These are phyloP conservation scores for Pyrenochaeta sp. DNA, from an alignment of 2,329 filamentous ascomycete species.

Conservation along the genomic window DNA sequence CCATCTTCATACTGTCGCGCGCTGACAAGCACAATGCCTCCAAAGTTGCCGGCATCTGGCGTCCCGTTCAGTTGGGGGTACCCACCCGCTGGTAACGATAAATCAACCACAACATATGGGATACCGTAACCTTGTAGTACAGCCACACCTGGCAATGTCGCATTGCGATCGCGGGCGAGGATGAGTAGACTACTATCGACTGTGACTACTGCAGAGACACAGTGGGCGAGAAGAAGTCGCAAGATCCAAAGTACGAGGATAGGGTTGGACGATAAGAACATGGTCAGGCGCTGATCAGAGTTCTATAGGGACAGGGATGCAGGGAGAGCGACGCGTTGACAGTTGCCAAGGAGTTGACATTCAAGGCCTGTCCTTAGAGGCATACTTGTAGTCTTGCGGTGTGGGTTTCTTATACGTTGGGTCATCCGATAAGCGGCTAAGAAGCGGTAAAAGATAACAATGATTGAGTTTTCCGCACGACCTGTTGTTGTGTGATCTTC, in stretches of 20 bases:
- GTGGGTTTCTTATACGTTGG: no score
- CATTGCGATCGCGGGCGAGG: slow-evolving; percentile 59
- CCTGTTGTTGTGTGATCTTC: no score
- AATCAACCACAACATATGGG: slow-evolving; percentile 61
- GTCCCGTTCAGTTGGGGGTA: slow-evolving; percentile 61
- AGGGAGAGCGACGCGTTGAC: no score
- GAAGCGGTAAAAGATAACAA: no score
- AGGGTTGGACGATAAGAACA: background rate
- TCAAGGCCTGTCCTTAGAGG: no score
- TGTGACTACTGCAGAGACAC: slow-evolving; percentile 4
- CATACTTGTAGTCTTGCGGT: no score
- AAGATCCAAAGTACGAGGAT: background rate
- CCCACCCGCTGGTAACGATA: slow-evolving; percentile 46
- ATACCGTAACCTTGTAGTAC: slow-evolving; percentile 68
- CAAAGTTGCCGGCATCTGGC: slow-evolving; percentile 62
- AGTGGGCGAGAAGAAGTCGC: background rate
- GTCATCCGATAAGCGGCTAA: no score
- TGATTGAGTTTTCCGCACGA: no score
- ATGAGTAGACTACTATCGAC: slow-evolving; percentile 59
- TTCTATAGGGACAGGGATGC: no score
- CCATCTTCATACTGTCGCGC: slow-evolving; percentile 55
- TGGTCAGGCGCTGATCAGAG: no score
- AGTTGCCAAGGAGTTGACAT: no score
- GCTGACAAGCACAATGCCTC: slow-evolving; percentile 58
- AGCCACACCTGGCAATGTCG: slow-evolving; percentile 57